A percentile compares a stretch with the other conserved stretches of the same genome.
phyloP scores from a whole-genome alignment of 2,329 filamentous ascomycete genomes.

The Zopfia rhizophila region DNA sequence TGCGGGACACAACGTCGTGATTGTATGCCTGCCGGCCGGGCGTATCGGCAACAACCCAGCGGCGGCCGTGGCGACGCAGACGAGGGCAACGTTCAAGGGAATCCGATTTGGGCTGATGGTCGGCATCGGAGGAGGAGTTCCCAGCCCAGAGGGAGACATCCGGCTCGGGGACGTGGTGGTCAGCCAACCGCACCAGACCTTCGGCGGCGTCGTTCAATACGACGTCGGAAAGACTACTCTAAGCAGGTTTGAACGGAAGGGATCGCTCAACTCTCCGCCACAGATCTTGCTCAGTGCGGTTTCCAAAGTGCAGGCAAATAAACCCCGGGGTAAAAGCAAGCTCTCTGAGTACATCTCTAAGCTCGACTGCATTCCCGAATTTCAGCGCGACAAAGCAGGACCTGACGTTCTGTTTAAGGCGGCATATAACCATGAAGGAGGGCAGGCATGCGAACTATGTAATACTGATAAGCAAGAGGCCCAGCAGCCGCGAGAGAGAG shows the following conservation, averaged over 20 bases:
- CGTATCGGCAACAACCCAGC: conserved; percentile 44
- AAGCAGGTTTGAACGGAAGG: conserved; percentile 14
- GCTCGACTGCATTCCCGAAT: conserved; percentile 11
- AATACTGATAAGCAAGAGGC: conserved; percentile 3
- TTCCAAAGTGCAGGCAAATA: conserved; percentile 16
- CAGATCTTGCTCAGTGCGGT: conserved; percentile 15
- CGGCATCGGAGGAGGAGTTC: conserved; percentile 45
- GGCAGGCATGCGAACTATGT: conserved; percentile 13
- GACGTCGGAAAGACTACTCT: conserved; percentile 10
- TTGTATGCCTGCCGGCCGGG: conserved; percentile 42
- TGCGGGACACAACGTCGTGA: conserved; percentile 46
- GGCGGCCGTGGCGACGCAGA: conserved; percentile 39
- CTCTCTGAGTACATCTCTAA: conserved; percentile 8
- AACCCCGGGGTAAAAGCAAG: conserved; percentile 7
- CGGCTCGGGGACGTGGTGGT: conserved; percentile 20
- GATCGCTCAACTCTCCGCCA: conserved; percentile 8
- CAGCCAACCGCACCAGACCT: conserved; percentile 9
- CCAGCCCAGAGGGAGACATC: conserved; percentile 11
- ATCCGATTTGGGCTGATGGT: conserved; percentile 55
- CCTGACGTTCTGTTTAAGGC: conserved; percentile 24
- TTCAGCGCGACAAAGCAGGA: conserved; percentile 13
- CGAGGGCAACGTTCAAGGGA: conserved; percentile 37
- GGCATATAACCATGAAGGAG: conserved; percentile 18
- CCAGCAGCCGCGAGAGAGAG: background rate
- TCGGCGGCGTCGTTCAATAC: conserved; percentile 10